Percentiles rank a stretch among this genome's conserved stretches.
Evolutionary conservation across 2,329 filamentous ascomycete genomes (phyloP).

Genomic region (Stromatinia cepivora): DNA sequence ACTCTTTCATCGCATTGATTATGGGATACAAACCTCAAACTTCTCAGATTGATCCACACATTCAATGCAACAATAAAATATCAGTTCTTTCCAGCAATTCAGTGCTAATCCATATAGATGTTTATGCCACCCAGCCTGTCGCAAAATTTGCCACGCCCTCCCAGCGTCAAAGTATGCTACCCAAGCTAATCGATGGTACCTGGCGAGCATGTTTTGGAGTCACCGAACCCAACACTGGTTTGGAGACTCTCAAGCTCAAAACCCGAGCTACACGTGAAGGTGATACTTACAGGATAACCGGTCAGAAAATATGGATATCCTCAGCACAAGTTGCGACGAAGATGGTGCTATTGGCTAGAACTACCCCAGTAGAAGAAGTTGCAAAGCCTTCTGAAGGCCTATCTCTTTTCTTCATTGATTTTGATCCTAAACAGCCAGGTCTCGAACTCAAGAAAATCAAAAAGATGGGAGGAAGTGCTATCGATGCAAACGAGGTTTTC

Average conservation of each 20-base stretch:
- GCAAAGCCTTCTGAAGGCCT: conserved; percentile 72
- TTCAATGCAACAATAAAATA: neutral
- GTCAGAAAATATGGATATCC: conserved; percentile 89
- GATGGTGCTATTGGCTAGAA: conserved; percentile 81
- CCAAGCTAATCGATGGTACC: conserved; percentile 69
- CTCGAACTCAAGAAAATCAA: conserved; percentile 64
- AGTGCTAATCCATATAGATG: conserved; percentile 43
- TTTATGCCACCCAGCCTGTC: conserved; percentile 75
- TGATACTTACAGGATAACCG: conserved; percentile 64
- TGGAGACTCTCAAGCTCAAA: conserved; percentile 71
- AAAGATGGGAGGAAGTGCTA: conserved; percentile 82
- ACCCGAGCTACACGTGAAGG: conserved; percentile 64
- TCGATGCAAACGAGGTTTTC: conserved; percentile 86
- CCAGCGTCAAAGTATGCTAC: conserved; percentile 64
- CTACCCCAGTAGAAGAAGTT: conserved; percentile 66
- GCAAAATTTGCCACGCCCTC: conserved; percentile 68
- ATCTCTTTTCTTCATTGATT: conserved; percentile 77
- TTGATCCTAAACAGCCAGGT: conserved; percentile 60
- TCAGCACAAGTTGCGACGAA: conserved; percentile 79
- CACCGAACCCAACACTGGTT: conserved; percentile 78
- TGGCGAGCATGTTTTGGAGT: conserved; percentile 79
- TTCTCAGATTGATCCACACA: neutral
- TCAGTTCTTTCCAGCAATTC: neutral
- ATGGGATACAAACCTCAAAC: neutral
- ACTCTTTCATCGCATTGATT: neutral